These are phyloP conservation scores for Beta macrorhiza DNA, from an alignment of 179 eudicot genomes.

Conservation along the genomic window DNA sequence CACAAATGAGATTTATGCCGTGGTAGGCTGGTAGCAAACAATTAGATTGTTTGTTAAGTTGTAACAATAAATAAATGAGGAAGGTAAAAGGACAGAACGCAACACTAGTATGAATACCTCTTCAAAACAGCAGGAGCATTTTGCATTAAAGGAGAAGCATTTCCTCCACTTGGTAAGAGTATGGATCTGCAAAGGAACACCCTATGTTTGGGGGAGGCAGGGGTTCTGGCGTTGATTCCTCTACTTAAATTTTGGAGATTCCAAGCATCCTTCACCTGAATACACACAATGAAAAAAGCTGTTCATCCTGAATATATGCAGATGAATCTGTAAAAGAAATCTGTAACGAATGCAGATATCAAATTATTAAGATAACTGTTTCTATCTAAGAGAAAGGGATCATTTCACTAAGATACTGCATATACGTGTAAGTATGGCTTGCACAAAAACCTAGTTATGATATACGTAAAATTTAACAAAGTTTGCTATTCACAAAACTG, in stretches of 20 bases:
- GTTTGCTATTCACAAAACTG: not conserved
- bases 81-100: not conserved
- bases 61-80: not conserved
- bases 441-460: not conserved
- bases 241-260: slow-evolving; percentile 37
- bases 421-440: not conserved
- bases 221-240: slow-evolving; percentile 23
- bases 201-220: slow-evolving; percentile 36
- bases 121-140: slow-evolving; percentile 45
- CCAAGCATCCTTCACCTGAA: slow-evolving; percentile 58
- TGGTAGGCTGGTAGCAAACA: not conserved
- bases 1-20: not conserved
- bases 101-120: slow-evolving; percentile 40
- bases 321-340: not conserved
- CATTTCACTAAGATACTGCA: not conserved
- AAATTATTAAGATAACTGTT: not conserved
- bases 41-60: not conserved
- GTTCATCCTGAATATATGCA: not conserved
- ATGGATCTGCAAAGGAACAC: slow-evolving; percentile 51
- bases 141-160: slow-evolving; percentile 39
- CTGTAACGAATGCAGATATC: not conserved
- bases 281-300: slow-evolving; percentile 23
- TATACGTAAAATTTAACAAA: not conserved
- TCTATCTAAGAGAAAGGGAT: not conserved
- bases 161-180: slow-evolving; percentile 51